A percentile compares a stretch with the other conserved stretches of the same genome.
phyloP scores from a whole-genome alignment of 2,329 filamentous ascomycete genomes.

The Capronia epimyces region DNA sequence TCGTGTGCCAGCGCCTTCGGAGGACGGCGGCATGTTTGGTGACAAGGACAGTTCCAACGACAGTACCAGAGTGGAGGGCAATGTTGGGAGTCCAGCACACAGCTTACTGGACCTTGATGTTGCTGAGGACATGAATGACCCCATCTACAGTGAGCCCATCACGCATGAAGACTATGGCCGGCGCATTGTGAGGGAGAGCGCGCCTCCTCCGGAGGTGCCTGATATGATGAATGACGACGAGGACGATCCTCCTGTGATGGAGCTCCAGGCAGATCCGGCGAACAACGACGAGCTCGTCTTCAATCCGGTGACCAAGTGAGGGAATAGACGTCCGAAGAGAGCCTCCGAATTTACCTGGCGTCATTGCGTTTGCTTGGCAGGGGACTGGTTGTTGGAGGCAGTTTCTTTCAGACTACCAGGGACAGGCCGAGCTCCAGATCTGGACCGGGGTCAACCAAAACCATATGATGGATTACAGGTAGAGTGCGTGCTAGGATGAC shows the following conservation, averaged over 20 bases:
- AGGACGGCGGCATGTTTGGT: constrained; percentile 23
- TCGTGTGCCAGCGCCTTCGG: constrained; percentile 15
- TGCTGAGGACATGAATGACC: constrained; percentile 3
- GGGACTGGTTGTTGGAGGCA: neutral
- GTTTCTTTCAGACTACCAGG: neutral
- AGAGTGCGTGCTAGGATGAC: neutral
- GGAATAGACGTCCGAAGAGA: neutral
- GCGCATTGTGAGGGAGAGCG: constrained; percentile 23
- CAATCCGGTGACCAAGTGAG: constrained; percentile 2
- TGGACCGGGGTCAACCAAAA: neutral
- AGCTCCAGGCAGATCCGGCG: constrained; percentile 21
- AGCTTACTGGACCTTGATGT: constrained; percentile 13
- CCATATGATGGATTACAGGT: neutral
- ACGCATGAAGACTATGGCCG: constrained; percentile 8
- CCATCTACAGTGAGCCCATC: constrained; percentile 16
- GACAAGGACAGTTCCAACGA: constrained; percentile 22
- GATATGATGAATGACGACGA: constrained; percentile 21
- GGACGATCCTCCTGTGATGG: constrained; percentile 23
- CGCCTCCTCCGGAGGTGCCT: constrained; percentile 23
- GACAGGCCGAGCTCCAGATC: neutral
- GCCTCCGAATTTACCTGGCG: neutral
- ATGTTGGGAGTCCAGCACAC: constrained; percentile 12
- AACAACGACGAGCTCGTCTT: constrained; percentile 15
- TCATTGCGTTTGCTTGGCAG: neutral
- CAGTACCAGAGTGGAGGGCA: constrained; percentile 24